Evolutionary conservation across 1,284 basidiomycete genomes (phyloP), one percentile per base, ranked within the genome.

Genomic region (Trichosporon sp.): DNA sequence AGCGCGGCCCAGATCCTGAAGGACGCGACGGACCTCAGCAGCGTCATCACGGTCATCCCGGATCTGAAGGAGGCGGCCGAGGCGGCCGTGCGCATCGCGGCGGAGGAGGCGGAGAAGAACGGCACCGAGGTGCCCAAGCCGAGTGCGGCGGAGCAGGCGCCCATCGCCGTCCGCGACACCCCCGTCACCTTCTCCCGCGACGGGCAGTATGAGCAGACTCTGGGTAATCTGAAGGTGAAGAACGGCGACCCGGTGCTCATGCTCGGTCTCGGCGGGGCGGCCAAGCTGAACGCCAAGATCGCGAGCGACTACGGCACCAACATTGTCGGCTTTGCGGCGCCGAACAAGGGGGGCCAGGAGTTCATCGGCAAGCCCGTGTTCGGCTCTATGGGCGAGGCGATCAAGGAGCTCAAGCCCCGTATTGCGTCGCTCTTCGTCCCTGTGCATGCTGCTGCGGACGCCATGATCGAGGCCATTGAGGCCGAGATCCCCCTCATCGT

Each of bases 241-340:
- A 92, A 93, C 82, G 92, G 96, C 84, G 94, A 95, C 75, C 92
- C 89, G 81, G 93, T 96, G 38, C 85, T 95, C 66, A 92, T 91
- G 78, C 93, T 95, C 81, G 93, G 93, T 21, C 67, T 73, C 48
- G 76, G 76, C 40, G 76, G 76, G 67, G 73, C 76, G 6, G 68
- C 32, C 32, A 69, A 74, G 68, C 61, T 66, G 68, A 74, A 74
- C 68, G 59, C 46, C 16, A 38, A 21, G 2, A 65, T 76, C 35
- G 72, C 76, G 2, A 67, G 68, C 26, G 67, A 94, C 81, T 79
- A 73, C 71, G 96, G 96, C 40, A 98, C 96, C 71, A 93, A 91
- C 73, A 93, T 98, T 89, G 93, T 98, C 71, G 95, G 95, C 70
- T 94, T 95, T 77, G 92, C 95, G 65, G 94, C 92, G 2, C 96